Percentiles rank a stretch among this genome's conserved stretches.
These are phyloP conservation scores for Backusella tuberculispora DNA, from an alignment of 192 early-diverging fungal species.

Conservation along the genomic window DNA sequence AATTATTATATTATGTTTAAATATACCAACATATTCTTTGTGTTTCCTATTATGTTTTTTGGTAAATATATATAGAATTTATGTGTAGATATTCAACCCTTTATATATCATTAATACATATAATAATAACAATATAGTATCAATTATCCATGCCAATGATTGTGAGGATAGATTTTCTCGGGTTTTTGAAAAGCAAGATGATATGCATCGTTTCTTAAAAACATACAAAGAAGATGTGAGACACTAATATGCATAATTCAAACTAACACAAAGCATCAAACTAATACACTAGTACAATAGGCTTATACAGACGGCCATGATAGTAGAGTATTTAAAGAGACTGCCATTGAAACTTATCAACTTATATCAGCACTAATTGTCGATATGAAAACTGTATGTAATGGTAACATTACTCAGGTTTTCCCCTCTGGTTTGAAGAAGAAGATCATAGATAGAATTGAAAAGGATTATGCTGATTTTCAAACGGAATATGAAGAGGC, in stretches of 20 bases:
- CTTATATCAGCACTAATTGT: not conserved
- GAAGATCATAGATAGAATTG: not conserved
- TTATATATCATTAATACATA: not conserved
- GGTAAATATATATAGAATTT: not conserved
- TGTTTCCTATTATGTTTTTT: not conserved
- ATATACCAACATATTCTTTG: not conserved
- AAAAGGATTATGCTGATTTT: not conserved
- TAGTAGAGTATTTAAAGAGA: constrained; percentile 5
- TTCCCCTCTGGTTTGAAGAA: constrained; percentile 4
- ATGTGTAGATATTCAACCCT: no score
- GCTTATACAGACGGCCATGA: not conserved
- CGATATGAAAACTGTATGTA: not conserved
- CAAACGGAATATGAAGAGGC: not conserved
- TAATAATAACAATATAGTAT: not conserved
- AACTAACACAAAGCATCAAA: not conserved
- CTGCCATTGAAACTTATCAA: not conserved
- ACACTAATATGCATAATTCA: not conserved
- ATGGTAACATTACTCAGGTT: not conserved
- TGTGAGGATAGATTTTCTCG: constrained; percentile 8
- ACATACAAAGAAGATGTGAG: not conserved
- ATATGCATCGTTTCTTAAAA: not conserved
- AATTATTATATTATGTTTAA: not conserved
- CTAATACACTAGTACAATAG: not conserved
- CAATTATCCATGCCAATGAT: not conserved
- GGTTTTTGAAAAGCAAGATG: constrained; percentile 5